phyloP scores from a whole-genome alignment of 1,284 basidiomycete species.

The Dichomitus squalens region DNA sequence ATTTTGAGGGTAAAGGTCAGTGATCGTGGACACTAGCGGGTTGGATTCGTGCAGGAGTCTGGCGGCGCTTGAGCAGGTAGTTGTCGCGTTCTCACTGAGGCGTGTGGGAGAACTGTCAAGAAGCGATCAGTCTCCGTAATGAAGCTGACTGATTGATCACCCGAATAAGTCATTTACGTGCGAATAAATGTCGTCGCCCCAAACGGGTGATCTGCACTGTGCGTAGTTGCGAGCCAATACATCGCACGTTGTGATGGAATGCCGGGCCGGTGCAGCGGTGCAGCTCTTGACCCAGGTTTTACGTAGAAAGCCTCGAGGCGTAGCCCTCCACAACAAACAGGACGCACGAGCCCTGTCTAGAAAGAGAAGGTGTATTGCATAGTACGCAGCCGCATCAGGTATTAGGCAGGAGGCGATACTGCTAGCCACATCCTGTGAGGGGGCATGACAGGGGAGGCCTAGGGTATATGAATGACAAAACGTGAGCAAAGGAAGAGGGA shows the following conservation, averaged over 20 bases:
- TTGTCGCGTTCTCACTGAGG: no score
- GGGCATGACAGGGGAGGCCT: not conserved
- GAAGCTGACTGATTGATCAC: no score
- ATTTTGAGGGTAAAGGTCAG: no score
- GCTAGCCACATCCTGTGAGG: not conserved
- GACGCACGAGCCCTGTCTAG: not conserved
- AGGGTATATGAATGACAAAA: conserved; percentile 3
- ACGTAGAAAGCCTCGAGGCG: conserved; percentile 1
- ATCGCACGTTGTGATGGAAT: not conserved
- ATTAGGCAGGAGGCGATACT: not conserved
- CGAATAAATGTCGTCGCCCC: no score
- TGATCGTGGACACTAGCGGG: no score
- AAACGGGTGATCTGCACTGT: no score
- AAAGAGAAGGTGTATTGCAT: conserved; percentile 4
- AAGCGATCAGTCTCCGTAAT: no score
- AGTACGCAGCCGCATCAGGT: not conserved
- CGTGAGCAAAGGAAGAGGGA: not conserved
- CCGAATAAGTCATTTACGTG: no score
- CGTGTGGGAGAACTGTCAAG: no score
- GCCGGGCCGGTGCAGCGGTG: not conserved
- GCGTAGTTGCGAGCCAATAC: not conserved
- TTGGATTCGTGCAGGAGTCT: no score
- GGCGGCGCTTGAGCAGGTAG: no score
- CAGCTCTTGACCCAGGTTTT: not conserved
- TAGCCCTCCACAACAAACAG: not conserved